Base-by-base conservation (phyloP, 805 yeast species). In the Sungouiella thailandica region DNA sequence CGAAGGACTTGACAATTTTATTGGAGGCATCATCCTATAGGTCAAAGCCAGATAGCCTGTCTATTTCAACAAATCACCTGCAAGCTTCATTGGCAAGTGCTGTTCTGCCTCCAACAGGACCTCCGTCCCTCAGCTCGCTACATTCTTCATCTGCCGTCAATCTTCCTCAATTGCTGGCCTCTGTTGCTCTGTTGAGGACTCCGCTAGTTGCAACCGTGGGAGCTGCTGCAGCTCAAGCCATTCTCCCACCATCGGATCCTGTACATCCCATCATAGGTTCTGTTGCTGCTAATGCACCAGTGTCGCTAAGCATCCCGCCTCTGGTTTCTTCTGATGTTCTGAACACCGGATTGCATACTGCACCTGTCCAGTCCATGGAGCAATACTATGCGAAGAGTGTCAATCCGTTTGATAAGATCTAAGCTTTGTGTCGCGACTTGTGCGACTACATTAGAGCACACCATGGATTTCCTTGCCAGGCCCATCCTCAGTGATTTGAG, bases 1-100 rank as follows among this genome's bases (percentile, higher is more conserved):
- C 96, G 4, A 90, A 90, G 50, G 97, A 90, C 51, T 83, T 90
- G 11, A 88, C 97, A 0, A 79, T 86, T n/a, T 68, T 85, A 46
- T 61, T 89, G 27, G 96, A 89, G 53, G 60, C 60, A 4, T 47
- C 54, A 1, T 47, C 50, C 3, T 49, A 42, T 32, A 42, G 40
- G 34, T 28, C 49, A 10, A 42, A 43, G 27, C 34, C 49, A 3
- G 47, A 43, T 13, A 22, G 35, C 4, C 44, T 43, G 36, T 26
- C 46, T 9, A 34, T 35, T 10, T 39, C 41, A 5, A 29, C 26
- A 16, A 32, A 36, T 3, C 39, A 32, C 3, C 37, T 31, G 12
- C n/a, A n/a, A n/a, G 29, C 35, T 7, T 19, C 25, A 13, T 16
- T 22, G 17, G 22, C 15, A 9, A 16, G 19, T 4, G 15, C 29